These are phyloP conservation scores for Aspergillus proliferans DNA, from an alignment of 2,329 filamentous ascomycete species.

Conservation along the genomic window DNA sequence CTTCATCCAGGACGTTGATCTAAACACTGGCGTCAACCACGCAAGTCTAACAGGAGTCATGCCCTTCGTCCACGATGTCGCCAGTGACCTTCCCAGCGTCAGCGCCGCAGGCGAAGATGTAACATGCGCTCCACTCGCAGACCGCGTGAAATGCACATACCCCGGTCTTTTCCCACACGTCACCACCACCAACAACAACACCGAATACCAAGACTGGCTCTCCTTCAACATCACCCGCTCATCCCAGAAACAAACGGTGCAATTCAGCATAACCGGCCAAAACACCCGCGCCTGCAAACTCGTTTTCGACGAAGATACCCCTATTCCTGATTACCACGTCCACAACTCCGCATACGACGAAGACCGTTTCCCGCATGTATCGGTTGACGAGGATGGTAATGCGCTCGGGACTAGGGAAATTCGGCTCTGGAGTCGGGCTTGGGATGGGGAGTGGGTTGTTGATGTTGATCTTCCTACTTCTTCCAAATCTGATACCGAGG, in stretches of 20 bases:
- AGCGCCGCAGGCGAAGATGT: constrained; percentile 60
- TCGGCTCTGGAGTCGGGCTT: constrained; percentile 75
- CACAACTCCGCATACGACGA: constrained; percentile 50
- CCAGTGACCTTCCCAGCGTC: constrained; percentile 57
- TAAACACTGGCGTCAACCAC: constrained; percentile 64
- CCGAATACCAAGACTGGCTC: constrained; percentile 56
- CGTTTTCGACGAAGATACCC: constrained; percentile 60
- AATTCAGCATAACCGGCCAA: constrained; percentile 60
- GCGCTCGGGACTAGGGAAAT: constrained; percentile 61
- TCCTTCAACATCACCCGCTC: constrained; percentile 54
- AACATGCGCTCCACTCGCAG: constrained; percentile 45
- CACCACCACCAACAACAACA: constrained; percentile 35
- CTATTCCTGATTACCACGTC: constrained; percentile 60
- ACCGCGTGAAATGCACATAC: constrained; percentile 60
- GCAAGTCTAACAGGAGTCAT: constrained; percentile 65
- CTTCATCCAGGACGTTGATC: constrained; percentile 74
- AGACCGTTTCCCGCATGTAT: constrained; percentile 61
- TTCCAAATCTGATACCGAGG: constrained; percentile 18
- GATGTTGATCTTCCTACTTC: constrained; percentile 54
- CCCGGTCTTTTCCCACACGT: constrained; percentile 62
- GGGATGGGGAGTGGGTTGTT: constrained; percentile 70
- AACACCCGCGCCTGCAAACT: constrained; percentile 77
- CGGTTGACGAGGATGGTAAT: constrained; percentile 16
- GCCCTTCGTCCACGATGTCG: constrained; percentile 60
- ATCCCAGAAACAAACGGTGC: constrained; percentile 44